Evolutionary conservation across 1,139 yeast genomes (phyloP).

Genomic region (Suhomyces choctaworum): DNA sequence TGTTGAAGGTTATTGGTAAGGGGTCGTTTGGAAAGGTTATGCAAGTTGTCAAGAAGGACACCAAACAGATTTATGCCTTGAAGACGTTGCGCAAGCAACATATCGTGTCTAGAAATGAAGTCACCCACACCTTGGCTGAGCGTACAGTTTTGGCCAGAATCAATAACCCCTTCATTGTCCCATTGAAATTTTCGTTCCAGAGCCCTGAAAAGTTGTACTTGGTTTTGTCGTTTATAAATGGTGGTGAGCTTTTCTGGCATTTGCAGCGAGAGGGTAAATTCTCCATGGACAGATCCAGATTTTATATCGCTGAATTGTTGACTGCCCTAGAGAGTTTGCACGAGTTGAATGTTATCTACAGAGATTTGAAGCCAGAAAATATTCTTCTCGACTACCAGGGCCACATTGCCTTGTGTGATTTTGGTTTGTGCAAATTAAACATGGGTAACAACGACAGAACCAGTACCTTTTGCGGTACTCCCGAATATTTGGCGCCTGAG

Average conservation of each 20-base stretch:
- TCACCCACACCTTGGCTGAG: slow-evolving; percentile 94
- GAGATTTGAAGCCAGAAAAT: slow-evolving; percentile 95
- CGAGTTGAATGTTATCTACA: slow-evolving; percentile 84
- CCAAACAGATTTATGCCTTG: slow-evolving; percentile 89
- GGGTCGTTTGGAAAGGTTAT: slow-evolving; percentile 98
- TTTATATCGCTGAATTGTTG: slow-evolving; percentile 89
- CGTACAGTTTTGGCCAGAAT: slow-evolving; percentile 92
- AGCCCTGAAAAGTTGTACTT: slow-evolving; percentile 90
- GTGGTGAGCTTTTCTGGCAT: slow-evolving; percentile 96
- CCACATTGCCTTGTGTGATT: slow-evolving; percentile 95
- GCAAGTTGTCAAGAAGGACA: slow-evolving; percentile 96
- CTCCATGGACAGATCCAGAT: slow-evolving; percentile 83
- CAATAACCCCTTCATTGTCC: slow-evolving; percentile 97
- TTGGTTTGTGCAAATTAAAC: slow-evolving; percentile 91
- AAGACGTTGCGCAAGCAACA: slow-evolving; percentile 93
- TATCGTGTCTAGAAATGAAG: slow-evolving; percentile 91
- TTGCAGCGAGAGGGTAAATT: slow-evolving; percentile 89
- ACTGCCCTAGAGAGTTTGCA: slow-evolving; percentile 92
- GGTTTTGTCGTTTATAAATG: slow-evolving; percentile 90
- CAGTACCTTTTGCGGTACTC: slow-evolving; percentile 94
- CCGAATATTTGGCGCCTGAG: slow-evolving; percentile 95
- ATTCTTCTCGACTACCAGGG: slow-evolving; percentile 93
- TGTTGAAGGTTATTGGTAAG: slow-evolving; percentile 92
- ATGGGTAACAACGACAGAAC: slow-evolving; percentile 90
- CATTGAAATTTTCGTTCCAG: slow-evolving; percentile 92